Percentiles rank a stretch among this genome's conserved stretches.
Evolutionary conservation across 768 basidiomycete genomes (phyloP).

Genomic region (Termitomyces sp.): DNA sequence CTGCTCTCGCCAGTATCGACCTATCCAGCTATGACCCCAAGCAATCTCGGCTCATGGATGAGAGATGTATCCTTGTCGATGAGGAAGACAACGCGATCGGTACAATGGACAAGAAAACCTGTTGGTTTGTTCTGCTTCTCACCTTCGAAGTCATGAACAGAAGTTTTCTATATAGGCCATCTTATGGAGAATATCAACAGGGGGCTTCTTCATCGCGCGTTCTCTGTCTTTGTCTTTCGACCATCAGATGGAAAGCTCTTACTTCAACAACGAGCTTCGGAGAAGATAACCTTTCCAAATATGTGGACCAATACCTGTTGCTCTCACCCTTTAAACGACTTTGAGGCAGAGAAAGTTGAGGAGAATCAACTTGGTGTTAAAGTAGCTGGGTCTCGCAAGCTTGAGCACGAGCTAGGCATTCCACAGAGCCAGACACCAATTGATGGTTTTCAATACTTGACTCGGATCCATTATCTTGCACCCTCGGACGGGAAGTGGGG

Average conservation of each 20-base stretch:
- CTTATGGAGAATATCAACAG: constrained; percentile 95
- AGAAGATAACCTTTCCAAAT: constrained; percentile 98
- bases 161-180: constrained; percentile 56
- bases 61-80: constrained; percentile 88
- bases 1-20: constrained; percentile 69
- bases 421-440: constrained; percentile 69
- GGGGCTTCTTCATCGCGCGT: constrained; percentile 94
- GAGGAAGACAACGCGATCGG: constrained; percentile 82
- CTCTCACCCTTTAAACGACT: constrained; percentile 93
- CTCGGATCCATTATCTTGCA: constrained; percentile 95
- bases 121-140: constrained; percentile 39
- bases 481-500: constrained; percentile 93
- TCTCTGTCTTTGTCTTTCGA: constrained; percentile 95
- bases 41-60: constrained; percentile 94
- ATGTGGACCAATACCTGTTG: constrained; percentile 99
- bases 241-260: constrained; percentile 91
- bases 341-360: constrained; percentile 77
- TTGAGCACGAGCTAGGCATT: constrained; percentile 96
- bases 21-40: constrained; percentile 84
- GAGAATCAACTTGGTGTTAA: constrained; percentile 76
- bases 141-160: not conserved
- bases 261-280: constrained; percentile 91
- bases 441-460: constrained; percentile 89
- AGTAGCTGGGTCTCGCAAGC: constrained; percentile 89
- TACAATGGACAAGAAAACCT: constrained; percentile 93